Base-by-base conservation (phyloP, 2,329 filamentous ascomycete genomes). In the Magnaporthales sp. region DNA sequence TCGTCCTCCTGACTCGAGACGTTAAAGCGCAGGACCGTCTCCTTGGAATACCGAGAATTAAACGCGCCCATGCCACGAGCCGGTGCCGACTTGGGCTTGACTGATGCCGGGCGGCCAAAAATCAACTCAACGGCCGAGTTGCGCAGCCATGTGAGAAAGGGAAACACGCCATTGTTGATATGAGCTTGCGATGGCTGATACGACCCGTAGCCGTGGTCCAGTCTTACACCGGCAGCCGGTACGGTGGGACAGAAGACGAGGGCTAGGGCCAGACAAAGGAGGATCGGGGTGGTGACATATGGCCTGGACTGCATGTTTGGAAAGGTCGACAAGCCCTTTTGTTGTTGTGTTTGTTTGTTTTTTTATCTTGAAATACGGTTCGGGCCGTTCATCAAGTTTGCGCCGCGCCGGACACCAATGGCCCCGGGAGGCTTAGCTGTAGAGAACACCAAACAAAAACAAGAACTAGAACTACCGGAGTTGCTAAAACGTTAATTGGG, bases 21-120 rank as follows among this genome's bases (percentile, higher is more conserved):
- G 73, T 90, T 92, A 83, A 98, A 97, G 54, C 95, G 89, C 69
- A 98, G 80, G 19, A 99, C 92, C n/a, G 97, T 83, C 76, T 97
- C 89, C 69, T 90, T 86, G 69, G 87, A 86, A 75, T 97, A 97
- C 69, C 70, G 75, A 68, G 72, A 70, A 73, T 68, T 70, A 30
- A 65, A 30, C 2, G 63, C 63, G n/a, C 63, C 63, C 32, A 65
- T 65, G 24, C 63, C 51, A 66, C 71, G 66, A 67, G 68, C 71
- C 62, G 72, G 75, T 67, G 70, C 75, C 69, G 72, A 70, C 65
- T 38, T 66, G 66, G 72, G 38, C 31, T 71, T 69, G 67, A 31
- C 68, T 32, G 72, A 74, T 1, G 77, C 76, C 70, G 79, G 78
- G 7, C 76, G 75, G 13, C 83, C 82, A 67, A 86, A 85, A 60